Base-by-base conservation (phyloP, 1,139 yeast species). In the Geotrichum restrictum region DNA sequence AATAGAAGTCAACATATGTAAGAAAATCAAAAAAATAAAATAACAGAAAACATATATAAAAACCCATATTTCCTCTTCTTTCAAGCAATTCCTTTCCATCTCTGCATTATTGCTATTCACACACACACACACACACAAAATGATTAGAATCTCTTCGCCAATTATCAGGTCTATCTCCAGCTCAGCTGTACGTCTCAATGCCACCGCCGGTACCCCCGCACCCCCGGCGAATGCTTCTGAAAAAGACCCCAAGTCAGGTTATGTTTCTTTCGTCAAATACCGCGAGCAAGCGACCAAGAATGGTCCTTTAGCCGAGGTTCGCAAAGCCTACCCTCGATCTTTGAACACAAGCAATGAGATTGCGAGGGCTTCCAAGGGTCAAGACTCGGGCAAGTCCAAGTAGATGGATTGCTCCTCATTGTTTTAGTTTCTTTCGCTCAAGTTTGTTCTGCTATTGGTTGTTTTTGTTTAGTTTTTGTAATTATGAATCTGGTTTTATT, bases 271-370 rank as follows among this genome's bases (percentile, higher is more conserved):
- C 43, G 49, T 53, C 19, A 49, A 52, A 48, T 52, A 52, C 55
- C 44, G 55, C 39, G 33, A 52, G 43, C 45, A 49, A 38, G 55
- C 53, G 16, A 46, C 45, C 21, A 48, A 52, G 50, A 46, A 39
- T 31, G 55, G 53, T 10, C 53, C 50, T 7, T 45, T 52, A 3
- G 55, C 55, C 3, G 53, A 46, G 44, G 53, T 52, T 3, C 49
- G 55, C 38, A 53, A 31, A 21, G 55, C 55, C n/a, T 45, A 52
- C 48, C 55, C 55, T 14, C 49, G 55, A 21, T 49, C 53, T 14
- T 50, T 52, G 16, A 45, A 45, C 24, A 51, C 55, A 3, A 37
- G 27, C n/a, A 18, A 13, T 18, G 41, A 37, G 24, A 34, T 34
- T n/a, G 37, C 37, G 16, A 34, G 5, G 18, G 37, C 37, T n/a